phyloP scores from a whole-genome alignment of 2,329 filamentous ascomycete species.

The Penicillium sp. region DNA sequence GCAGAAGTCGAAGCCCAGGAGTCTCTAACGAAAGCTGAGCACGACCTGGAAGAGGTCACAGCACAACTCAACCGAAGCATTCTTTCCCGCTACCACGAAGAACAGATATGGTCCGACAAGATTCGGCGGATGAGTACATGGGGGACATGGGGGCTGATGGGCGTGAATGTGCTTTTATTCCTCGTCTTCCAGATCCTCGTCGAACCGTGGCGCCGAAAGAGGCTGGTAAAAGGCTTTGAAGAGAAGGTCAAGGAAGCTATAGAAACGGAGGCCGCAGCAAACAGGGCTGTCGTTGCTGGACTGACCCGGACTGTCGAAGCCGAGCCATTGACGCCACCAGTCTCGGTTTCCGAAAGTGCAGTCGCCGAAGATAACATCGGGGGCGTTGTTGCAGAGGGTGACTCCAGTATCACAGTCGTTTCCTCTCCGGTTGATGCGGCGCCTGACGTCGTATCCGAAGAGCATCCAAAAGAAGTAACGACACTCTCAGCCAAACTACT shows the following conservation, averaged over 20 bases:
- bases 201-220: conserved; percentile 82
- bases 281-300: conserved; percentile 5
- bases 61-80: conserved; percentile 76
- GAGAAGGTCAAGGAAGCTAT: conserved; percentile 68
- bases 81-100: conserved; percentile 90
- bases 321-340: conserved; percentile 4
- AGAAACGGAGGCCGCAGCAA: conserved; percentile 57
- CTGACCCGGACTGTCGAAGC: neutral
- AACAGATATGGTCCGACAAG: conserved; percentile 98
- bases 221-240: conserved; percentile 78
- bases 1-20: conserved; percentile 70
- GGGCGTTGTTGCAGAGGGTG: neutral
- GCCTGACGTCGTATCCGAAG: neutral
- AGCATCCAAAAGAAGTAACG: neutral
- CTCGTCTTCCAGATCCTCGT: conserved; percentile 81
- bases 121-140: conserved; percentile 95
- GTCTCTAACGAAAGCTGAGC: conserved; percentile 69
- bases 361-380: neutral
- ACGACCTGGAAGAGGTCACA: conserved; percentile 71
- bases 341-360: conserved; percentile 5
- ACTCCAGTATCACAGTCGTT: neutral
- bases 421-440: conserved; percentile 3
- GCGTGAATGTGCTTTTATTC: conserved; percentile 87
- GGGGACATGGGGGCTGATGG: conserved; percentile 98
- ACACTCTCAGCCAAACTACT: conserved; percentile 1